These are phyloP conservation scores for Oryza nivara DNA, from an alignment of 176 grass and related monocot genomes.

Conservation along the genomic window DNA sequence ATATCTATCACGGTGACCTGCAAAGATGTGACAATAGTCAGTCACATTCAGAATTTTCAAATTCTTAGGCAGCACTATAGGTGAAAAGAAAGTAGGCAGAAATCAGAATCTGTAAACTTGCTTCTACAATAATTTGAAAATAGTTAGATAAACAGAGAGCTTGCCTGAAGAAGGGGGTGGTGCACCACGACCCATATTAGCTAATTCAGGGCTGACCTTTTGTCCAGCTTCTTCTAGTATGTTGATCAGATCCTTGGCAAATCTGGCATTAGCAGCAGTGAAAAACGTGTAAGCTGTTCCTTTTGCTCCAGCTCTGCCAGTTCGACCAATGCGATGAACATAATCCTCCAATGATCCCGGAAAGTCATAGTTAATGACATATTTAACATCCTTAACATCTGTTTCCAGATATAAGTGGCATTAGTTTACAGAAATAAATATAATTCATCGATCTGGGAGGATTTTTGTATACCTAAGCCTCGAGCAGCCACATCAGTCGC, in stretches of 20 bases:
- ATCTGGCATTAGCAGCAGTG: constrained; percentile 88
- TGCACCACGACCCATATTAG: constrained; percentile 79
- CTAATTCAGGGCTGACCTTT: constrained; percentile 86
- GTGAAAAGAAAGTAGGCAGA: neutral
- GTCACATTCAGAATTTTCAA: constrained; percentile 29
- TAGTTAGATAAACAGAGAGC: neutral
- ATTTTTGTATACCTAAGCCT: constrained; percentile 75
- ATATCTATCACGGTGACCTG: constrained; percentile 80
- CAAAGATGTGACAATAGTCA: constrained; percentile 40
- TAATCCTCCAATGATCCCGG: constrained; percentile 96
- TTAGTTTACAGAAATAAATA: constrained; percentile 17
- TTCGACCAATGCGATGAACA: constrained; percentile 91
- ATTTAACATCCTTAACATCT: constrained; percentile 99
- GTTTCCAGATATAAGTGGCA: constrained; percentile 32
- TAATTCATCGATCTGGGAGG: neutral
- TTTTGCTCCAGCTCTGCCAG: constrained; percentile 87
- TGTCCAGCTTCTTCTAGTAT: constrained; percentile 94
- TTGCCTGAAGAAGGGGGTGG: constrained; percentile 69
- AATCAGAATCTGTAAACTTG: constrained; percentile 1
- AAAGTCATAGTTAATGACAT: constrained; percentile 98
- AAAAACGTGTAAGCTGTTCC: constrained; percentile 96
- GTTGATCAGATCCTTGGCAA: constrained; percentile 85
- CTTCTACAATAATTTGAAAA: constrained; percentile 24
- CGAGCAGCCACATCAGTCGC: constrained; percentile 94
- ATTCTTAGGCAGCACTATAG: neutral